phyloP scores from a whole-genome alignment of 2,329 filamentous ascomycete genomes.

The Botryotinia convoluta region DNA sequence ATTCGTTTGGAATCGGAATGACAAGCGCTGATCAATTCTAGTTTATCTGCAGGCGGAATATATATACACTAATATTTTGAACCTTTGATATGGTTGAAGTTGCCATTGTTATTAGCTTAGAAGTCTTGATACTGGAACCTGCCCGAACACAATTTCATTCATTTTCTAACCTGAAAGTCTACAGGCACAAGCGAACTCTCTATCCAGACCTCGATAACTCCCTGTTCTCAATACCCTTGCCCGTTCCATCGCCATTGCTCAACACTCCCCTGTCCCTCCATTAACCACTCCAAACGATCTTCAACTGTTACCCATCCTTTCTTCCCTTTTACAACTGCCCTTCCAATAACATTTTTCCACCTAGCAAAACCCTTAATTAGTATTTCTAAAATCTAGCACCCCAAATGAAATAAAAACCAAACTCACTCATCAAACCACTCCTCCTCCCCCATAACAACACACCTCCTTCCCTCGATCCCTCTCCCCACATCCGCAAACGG shows the following conservation, averaged over 20 bases:
- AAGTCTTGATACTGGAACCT: not conserved
- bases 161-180: too few species aligned
- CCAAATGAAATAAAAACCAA: not conserved
- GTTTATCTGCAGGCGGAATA: too few species aligned
- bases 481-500: conserved; percentile 51
- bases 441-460: conserved; percentile 54
- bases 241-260: conserved; percentile 19
- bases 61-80: not conserved
- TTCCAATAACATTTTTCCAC: conserved; percentile 47
- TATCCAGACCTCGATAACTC: too few species aligned
- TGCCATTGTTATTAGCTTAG: not conserved
- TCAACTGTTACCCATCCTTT: conserved; percentile 37
- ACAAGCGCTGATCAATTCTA: too few species aligned
- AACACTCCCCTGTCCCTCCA: conserved; percentile 30
- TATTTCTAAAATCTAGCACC: conserved; percentile 3
- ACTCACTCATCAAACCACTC: conserved; percentile 47
- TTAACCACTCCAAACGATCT: conserved; percentile 35
- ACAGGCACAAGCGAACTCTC: not conserved
- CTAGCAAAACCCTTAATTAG: conserved; percentile 35
- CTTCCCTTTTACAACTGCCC: conserved; percentile 38
- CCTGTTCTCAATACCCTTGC: not conserved
- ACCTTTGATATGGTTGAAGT: not conserved
- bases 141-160: not conserved
- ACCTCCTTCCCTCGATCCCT: conserved; percentile 45
- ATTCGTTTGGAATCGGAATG: conserved; percentile 28